Evolutionary conservation across 441 rosid genomes (phyloP), one percentile per base, ranked within the genome.

Genomic region (Euphorbia corollata): DNA sequence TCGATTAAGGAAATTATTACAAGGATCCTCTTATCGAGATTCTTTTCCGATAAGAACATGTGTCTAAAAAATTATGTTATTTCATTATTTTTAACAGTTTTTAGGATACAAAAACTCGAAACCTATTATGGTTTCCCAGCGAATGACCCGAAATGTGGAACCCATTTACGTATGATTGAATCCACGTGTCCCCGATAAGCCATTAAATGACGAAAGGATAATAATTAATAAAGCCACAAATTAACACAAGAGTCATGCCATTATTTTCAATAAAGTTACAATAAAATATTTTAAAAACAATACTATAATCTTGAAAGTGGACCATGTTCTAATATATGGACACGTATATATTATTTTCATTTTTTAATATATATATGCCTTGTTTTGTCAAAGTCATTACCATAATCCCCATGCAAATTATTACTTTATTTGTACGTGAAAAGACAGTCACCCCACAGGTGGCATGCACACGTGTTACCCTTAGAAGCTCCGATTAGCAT

Each of bases 231-330:
- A 65, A 73, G 67, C 2, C 61, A 41, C 66, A 64, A 55, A 32
- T 19, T 18, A 38, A 60, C 81, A 73, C 86, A 71, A 41, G 86
- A 78, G 65, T 70, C 85, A 59, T 72, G 84, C 82, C 77, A 48
- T 66, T 68, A 36, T 74, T 74, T 74, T 69, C 74, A 74, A 71
- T 68, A 78, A 76, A 78, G 81, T 38, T 0, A 5, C 3, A 65
- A 13, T 19, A 22, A 19, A 41, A 41, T 11, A 24, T 4, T 20
- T 23, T 11, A 41, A 41, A 9, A 47, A 47, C 4, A 27, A 27
- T 27, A 27, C 4, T 27, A 47, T 47, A 47, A 47, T 63, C 38
- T 34, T 6, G 0, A 4, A 9, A 27, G 32, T 27, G 32, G 32
- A 27, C 32, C 32, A 27, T 27, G 32, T 0, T 0, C 39, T 73